Evolutionary conservation across 768 basidiomycete genomes (phyloP).

Genomic region (Jaapia argillacea): DNA sequence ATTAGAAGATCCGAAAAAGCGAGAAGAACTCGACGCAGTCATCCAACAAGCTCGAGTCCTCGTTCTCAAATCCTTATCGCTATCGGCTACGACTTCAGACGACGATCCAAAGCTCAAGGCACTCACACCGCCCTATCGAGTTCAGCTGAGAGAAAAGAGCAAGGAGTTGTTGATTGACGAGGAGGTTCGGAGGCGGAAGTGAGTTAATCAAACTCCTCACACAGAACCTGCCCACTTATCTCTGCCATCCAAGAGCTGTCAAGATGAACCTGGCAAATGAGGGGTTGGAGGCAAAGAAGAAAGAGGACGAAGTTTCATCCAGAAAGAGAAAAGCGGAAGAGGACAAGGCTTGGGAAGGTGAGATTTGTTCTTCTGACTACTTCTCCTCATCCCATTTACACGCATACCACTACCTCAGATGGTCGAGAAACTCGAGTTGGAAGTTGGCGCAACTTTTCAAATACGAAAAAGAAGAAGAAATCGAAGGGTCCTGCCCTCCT

Average conservation of each 20-base stretch:
- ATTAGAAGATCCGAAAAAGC: conserved; percentile 66
- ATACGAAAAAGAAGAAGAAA: conserved; percentile 73
- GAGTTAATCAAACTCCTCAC: conserved; percentile 16
- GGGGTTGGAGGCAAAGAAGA: conserved; percentile 86
- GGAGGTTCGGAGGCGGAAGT: conserved; percentile 80
- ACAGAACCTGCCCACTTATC: background rate
- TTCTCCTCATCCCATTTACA: conserved; percentile 1
- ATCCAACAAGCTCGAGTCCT: conserved; percentile 65
- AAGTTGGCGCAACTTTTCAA: conserved; percentile 72
- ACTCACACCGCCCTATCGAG: conserved; percentile 54
- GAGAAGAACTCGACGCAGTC: conserved; percentile 73
- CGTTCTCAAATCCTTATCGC: conserved; percentile 50
- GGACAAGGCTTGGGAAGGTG: conserved; percentile 86
- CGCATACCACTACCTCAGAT: conserved; percentile 44
- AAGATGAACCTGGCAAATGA: conserved; percentile 91
- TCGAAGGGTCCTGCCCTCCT: conserved; percentile 61
- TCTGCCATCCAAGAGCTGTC: conserved; percentile 47
- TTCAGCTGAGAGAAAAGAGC: conserved; percentile 55
- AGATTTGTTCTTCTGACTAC: conserved; percentile 5
- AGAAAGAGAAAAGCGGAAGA: conserved; percentile 86
- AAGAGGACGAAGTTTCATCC: conserved; percentile 71
- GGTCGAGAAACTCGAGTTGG: conserved; percentile 74
- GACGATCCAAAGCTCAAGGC: conserved; percentile 46
- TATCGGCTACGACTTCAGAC: conserved; percentile 51
- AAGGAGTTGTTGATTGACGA: conserved; percentile 88